Percentiles rank a stretch among this genome's conserved stretches.
Evolutionary conservation across 2,329 filamentous ascomycete species (phyloP).

Genomic region (Pseudophaeomoniella oleicola): DNA sequence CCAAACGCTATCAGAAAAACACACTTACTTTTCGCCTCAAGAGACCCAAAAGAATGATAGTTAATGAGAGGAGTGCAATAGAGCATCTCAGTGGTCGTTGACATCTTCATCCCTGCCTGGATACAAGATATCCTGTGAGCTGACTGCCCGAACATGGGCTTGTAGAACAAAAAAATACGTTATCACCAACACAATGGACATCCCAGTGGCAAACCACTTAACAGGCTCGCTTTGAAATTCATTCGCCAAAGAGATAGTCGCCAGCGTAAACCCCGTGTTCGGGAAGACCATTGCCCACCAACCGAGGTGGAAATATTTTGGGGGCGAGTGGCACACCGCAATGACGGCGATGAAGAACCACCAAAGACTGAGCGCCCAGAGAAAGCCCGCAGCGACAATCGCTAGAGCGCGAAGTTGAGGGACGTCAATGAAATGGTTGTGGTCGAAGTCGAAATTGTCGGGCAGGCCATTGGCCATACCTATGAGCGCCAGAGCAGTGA

Average conservation of each 20-base stretch:
- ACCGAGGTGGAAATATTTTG: conserved; percentile 4
- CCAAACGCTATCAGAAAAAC: no score
- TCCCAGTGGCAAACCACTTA: conserved; percentile 37
- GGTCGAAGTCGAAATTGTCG: conserved; percentile 22
- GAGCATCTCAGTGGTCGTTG: neutral
- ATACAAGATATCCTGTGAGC: conserved; percentile 38
- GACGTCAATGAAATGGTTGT: conserved; percentile 14
- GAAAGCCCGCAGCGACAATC: conserved; percentile 26
- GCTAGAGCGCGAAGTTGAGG: conserved; percentile 26
- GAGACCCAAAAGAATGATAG: no score
- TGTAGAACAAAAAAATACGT: conserved; percentile 41
- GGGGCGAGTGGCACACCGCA: conserved; percentile 14
- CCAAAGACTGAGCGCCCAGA: conserved; percentile 35
- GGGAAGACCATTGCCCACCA: conserved; percentile 22
- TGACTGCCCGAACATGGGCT: conserved; percentile 35
- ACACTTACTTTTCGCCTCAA: neutral
- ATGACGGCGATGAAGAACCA: conserved; percentile 32
- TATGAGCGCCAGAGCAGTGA: conserved; percentile 31
- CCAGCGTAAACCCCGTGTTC: conserved; percentile 26
- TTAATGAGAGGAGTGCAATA: no score
- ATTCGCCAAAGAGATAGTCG: conserved; percentile 25
- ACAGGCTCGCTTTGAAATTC: conserved; percentile 23
- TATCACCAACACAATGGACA: conserved; percentile 39
- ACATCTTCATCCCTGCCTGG: conserved; percentile 47
- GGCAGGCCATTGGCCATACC: conserved; percentile 23